Evolutionary conservation across 306 rosid species (phyloP), one percentile per base, ranked within the genome.

Genomic region (Fragaria vesca): DNA sequence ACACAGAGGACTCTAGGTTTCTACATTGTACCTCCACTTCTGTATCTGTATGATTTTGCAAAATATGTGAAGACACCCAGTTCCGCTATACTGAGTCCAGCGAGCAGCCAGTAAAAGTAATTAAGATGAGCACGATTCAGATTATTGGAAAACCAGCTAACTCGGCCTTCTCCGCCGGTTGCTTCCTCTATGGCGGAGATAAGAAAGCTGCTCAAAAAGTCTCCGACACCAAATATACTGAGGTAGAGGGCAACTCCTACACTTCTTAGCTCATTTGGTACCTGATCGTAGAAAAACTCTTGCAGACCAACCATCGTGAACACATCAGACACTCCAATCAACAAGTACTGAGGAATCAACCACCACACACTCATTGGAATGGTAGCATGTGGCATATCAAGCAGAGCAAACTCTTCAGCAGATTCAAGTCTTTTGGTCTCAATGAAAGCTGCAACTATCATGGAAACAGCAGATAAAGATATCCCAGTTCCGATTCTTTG

Each of bases 281-380:
- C 86, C 46, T 90, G 95, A 47, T 86, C 89, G 68, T 90, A 88
- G 80, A 90, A 90, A 80, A 90, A 90, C 62, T 90, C 96, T 58
- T 90, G 90, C 45, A 90, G 75, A 24, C 91, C 96, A 60, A 90
- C 89, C 86, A 87, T 77, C 5, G 86, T 82, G 74, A 90, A 88
- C 66, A 78, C 89, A 8, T 83, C 84, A 0, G 90, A 76, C 13
- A 85, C 46, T 34, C 93, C 96, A 24, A 80, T 73, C 81, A 90
- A 34, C 12, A 81, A 63, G 48, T 83, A 88, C 26, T 88, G 93
- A 26, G 91, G 93, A 84, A 87, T 45, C 81, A 90, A 72, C 93
- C 96, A 88, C 91, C 93, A 85, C 66, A 90, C 78, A 30, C 85
- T 87, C 88, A 90, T 83, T 7, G 90, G 93, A 61, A 88, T 16